Evolutionary conservation across 73 alveolate species (phyloP).

Genomic region (Urostyla sp.): DNA sequence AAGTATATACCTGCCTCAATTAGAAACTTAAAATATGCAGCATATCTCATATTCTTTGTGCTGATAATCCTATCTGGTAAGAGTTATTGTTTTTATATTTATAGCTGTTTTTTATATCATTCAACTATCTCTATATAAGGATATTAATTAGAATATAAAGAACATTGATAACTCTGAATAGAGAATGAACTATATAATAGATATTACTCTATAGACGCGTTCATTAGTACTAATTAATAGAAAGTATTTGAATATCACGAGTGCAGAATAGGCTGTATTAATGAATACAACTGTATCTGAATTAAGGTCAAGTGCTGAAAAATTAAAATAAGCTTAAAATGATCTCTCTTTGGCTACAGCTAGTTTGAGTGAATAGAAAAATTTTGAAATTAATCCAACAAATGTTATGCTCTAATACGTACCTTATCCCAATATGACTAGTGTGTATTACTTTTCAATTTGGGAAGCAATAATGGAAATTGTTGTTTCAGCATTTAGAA

Average conservation of each 20-base stretch:
- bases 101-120: slow-evolving; percentile 25
- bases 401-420: slow-evolving; percentile 5
- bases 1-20: slow-evolving; percentile 50
- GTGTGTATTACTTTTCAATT: slow-evolving; percentile 8
- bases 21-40: slow-evolving; percentile 39
- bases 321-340: slow-evolving; percentile 32
- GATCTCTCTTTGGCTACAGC: slow-evolving; percentile 34
- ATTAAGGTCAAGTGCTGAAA: slow-evolving; percentile 16
- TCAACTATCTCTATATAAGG: slow-evolving; percentile 1
- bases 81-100: neutral
- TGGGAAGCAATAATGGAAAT: slow-evolving; percentile 63
- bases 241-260: neutral
- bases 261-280: neutral
- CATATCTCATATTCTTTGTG: slow-evolving; percentile 34
- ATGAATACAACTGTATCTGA: slow-evolving; percentile 16
- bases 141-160: slow-evolving; percentile 41
- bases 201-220: slow-evolving; percentile 42
- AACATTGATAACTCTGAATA: slow-evolving; percentile 46
- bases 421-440: slow-evolving; percentile 45
- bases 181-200: slow-evolving; percentile 44
- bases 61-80: slow-evolving; percentile 32
- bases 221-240: slow-evolving; percentile 13
- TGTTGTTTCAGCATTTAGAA: slow-evolving; percentile 42
- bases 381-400: slow-evolving; percentile 21
- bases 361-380: neutral